Base-by-base conservation (phyloP, 2,329 filamentous ascomycete species). In the Pestalotiopsis sp. region DNA sequence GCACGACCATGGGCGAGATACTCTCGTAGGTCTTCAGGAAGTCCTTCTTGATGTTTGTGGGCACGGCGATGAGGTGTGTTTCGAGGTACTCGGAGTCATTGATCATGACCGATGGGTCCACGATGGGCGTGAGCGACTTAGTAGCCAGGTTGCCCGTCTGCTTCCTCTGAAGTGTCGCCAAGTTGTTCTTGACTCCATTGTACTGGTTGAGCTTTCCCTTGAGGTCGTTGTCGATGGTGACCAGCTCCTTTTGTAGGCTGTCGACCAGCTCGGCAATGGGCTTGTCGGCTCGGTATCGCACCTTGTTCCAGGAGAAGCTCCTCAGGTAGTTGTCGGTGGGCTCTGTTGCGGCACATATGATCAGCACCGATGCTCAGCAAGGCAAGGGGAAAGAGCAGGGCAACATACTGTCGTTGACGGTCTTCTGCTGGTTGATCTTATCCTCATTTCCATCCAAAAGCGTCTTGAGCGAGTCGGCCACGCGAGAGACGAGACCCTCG, bases 41-140 rank as follows among this genome's bases (percentile, higher is more conserved):
- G 52, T 98, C 95, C 79, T 97, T 97, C 76, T 92, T 91, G 68
- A 89, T 85, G 73, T 90, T 90, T 62, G 88, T 89, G 2, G 96
- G 96, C 9, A 99, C 93, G 23, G 94, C 96, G 73, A 99, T 87
- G 38, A 99, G 90, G 79, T 98, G 95, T 38, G 96, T 98, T 83
- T 98, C 94, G 75, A 99, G 91, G 82, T 97, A 98, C 83, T 99
- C 96, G 23, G 95, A 98, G 78, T 97, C 91, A 80, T 92, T 92
- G 72, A 98, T 89, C 58, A 97, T 87, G 69, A 95, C 83, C 67
- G 88, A 85, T 9, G 95, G 94, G 76, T 95, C 88, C 75, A 99
- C 92, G 71, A 98, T 90, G 13, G 94, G 91, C n/a, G 93, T 90
- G 72, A 99, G 91, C 13, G 95, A 98, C 80, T 95, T 97, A 74